These are phyloP conservation scores for Metarhizium robertsii DNA, from an alignment of 2,329 filamentous ascomycete genomes.

Conservation along the genomic window DNA sequence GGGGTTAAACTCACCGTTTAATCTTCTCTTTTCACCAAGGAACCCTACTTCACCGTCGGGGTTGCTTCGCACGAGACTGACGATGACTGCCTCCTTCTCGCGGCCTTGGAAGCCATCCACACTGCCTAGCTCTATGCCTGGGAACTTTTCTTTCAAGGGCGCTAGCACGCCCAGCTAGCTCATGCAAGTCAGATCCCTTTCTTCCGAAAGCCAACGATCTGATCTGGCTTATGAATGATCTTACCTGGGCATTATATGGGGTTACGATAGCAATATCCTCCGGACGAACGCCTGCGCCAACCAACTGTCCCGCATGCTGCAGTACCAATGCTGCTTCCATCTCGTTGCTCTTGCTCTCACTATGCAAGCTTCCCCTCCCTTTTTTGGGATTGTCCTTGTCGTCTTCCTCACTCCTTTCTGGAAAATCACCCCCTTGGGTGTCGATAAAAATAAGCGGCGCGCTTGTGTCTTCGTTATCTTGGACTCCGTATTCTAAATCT, in stretches of 20 bases:
- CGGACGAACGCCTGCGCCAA: conserved; percentile 69
- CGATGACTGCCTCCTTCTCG: conserved; percentile 90
- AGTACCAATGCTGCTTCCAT: conserved; percentile 78
- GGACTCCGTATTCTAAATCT: conserved; percentile 68
- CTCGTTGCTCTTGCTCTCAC: conserved; percentile 78
- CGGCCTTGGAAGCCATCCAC: conserved; percentile 96
- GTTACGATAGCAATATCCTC: conserved; percentile 90
- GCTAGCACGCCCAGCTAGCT: conserved; percentile 65
- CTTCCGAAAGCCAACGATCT: neutral
- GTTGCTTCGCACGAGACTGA: conserved; percentile 93
- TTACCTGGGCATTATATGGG: conserved; percentile 87
- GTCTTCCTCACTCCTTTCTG: conserved; percentile 71
- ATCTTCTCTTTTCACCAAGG: conserved; percentile 76
- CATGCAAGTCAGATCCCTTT: conserved; percentile 4
- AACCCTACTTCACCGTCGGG: conserved; percentile 82
- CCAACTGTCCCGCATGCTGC: conserved; percentile 64
- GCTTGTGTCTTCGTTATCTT: conserved; percentile 74
- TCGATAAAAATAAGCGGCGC: conserved; percentile 92
- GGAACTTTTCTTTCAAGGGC: conserved; percentile 70
- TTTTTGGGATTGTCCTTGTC: conserved; percentile 39
- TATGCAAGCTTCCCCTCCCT: conserved; percentile 33
- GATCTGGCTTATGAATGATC: conserved; percentile 3
- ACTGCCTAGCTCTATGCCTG: conserved; percentile 86
- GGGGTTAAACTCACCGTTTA: conserved; percentile 65
- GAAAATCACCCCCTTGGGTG: conserved; percentile 88